Percentiles rank a stretch among this genome's conserved stretches.
These are phyloP conservation scores for Aspergillus flavus DNA, from an alignment of 2,329 filamentous ascomycete species.

Conservation along the genomic window DNA sequence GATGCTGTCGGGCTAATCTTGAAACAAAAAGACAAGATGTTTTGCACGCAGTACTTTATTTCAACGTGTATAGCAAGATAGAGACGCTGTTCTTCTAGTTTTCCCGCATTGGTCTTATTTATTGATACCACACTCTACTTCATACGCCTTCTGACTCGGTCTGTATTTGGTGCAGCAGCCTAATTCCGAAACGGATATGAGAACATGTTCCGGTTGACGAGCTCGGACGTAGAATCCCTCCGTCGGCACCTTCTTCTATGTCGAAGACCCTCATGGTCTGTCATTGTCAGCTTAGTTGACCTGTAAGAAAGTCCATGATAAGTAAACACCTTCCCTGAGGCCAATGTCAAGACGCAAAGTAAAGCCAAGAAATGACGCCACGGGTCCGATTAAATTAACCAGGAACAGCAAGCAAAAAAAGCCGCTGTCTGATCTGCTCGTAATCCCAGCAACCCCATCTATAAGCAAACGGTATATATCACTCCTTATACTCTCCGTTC, in stretches of 20 bases:
- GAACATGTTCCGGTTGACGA: background rate
- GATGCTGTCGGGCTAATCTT: background rate
- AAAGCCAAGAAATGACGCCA: background rate
- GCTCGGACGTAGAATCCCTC: background rate
- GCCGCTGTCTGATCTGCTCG: background rate
- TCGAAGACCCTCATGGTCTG: background rate
- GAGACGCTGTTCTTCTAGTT: background rate
- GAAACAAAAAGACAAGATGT: background rate
- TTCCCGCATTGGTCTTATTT: background rate
- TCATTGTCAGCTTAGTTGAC: background rate
- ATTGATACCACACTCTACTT: background rate
- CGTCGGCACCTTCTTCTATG: background rate
- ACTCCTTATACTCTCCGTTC: background rate
- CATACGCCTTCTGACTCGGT: background rate
- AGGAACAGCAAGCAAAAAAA: background rate
- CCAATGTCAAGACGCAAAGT: background rate
- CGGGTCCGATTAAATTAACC: background rate
- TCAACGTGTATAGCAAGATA: background rate
- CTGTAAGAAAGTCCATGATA: background rate
- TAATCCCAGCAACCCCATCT: background rate
- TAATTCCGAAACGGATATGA: background rate
- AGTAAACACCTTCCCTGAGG: background rate
- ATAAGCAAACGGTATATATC: background rate
- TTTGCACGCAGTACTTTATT: background rate
- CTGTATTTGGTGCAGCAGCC: background rate